These are phyloP conservation scores for Lepidium aucheri DNA, from an alignment of 345 rosid genomes.

Conservation along the genomic window DNA sequence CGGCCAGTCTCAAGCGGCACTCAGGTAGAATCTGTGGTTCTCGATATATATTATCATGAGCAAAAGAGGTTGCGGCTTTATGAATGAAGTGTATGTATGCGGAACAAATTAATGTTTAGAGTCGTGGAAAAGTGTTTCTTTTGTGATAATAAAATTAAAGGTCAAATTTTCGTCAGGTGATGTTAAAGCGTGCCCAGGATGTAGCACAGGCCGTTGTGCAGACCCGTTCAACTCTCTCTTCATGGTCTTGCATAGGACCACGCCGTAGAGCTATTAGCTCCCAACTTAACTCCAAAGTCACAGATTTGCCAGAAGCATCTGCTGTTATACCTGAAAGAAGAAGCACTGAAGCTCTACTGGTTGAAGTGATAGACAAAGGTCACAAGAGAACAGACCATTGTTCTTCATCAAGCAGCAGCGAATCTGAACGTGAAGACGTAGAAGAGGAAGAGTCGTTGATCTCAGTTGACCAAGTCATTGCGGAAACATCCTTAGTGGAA, in stretches of 20 bases:
- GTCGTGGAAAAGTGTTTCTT: not conserved
- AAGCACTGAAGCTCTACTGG: constrained; percentile 34
- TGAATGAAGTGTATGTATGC: not conserved
- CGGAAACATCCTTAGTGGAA: constrained; percentile 30
- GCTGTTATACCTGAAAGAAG: constrained; percentile 37
- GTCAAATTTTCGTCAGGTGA: too few relatives aligned
- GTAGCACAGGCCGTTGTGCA: too few relatives aligned
- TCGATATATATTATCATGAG: not conserved
- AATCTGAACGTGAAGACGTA: constrained; percentile 40
- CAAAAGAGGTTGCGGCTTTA: not conserved
- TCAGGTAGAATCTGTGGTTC: constrained; percentile 42
- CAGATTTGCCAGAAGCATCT: constrained; percentile 43
- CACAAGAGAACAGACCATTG: constrained; percentile 29
- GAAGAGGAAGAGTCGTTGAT: constrained; percentile 64
- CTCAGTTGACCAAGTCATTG: constrained; percentile 27
- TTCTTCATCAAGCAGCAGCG: constrained; percentile 32
- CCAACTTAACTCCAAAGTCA: constrained; percentile 32
- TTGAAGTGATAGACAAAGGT: constrained; percentile 28
- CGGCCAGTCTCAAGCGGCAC: constrained; percentile 87
- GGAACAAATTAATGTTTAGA: not conserved
- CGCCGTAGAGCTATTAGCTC: constrained; percentile 54
- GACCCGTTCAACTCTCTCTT: not conserved
- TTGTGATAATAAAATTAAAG: too few relatives aligned
- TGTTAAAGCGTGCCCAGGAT: too few relatives aligned
- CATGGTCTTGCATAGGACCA: constrained; percentile 97